phyloP scores from a whole-genome alignment of 768 basidiomycete genomes.

The Tremella mesenterica region DNA sequence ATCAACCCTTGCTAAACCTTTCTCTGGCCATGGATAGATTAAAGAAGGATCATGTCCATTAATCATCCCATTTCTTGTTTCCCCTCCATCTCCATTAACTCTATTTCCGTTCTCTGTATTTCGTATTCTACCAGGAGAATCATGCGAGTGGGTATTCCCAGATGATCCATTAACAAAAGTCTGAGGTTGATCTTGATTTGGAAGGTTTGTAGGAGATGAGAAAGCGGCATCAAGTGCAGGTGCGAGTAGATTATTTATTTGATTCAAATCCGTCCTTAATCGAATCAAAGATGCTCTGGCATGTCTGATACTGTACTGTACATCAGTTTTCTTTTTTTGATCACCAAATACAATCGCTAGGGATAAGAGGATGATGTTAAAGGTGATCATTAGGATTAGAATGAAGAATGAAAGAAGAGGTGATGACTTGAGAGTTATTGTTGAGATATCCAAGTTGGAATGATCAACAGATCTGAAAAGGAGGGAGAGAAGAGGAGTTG shows the following conservation, averaged over 20 bases:
- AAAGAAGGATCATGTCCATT: constrained; percentile 25
- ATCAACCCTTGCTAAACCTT: constrained; percentile 67
- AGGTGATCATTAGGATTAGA: too few species aligned
- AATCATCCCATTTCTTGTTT: constrained; percentile 24
- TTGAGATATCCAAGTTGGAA: too few species aligned
- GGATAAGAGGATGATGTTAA: too few species aligned
- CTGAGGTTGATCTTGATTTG: constrained; percentile 7
- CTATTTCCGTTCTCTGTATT: background rate
- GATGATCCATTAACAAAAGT: constrained; percentile 11
- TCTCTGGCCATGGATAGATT: constrained; percentile 7
- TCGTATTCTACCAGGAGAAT: background rate
- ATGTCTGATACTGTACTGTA: constrained; percentile 40
- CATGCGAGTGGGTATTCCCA: too few species aligned
- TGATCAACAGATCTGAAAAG: too few species aligned
- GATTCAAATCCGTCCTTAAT: constrained; percentile 66
- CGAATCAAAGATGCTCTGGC: constrained; percentile 65
- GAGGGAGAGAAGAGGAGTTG: background rate
- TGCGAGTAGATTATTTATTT: constrained; percentile 59
- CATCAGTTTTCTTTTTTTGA: too few species aligned
- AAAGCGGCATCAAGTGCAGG: constrained; percentile 64
- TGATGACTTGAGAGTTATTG: too few species aligned
- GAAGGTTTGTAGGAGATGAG: constrained; percentile 40
- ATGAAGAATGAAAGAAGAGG: too few species aligned
- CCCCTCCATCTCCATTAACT: too few species aligned
- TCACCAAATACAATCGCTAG: too few species aligned